Base-by-base conservation (phyloP, 306 rosid species). In the Pueraria montana region DNA sequence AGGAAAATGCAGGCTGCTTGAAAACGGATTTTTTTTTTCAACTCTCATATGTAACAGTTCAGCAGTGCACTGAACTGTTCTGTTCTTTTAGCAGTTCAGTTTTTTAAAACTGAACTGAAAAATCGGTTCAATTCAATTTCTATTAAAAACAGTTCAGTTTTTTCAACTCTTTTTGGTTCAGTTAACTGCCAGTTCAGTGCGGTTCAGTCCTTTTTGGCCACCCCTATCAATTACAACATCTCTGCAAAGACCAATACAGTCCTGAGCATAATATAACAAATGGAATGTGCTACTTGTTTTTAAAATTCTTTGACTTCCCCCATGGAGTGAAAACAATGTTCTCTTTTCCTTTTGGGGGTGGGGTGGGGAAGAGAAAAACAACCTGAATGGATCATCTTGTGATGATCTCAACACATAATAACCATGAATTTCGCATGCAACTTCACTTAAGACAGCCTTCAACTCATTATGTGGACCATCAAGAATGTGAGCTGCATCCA, bases 201-300 rank as follows among this genome's bases (percentile, higher is more conserved):
- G n/a, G n/a, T n/a, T n/a, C n/a, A n/a, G n/a, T n/a, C n/a, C n/a
- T n/a, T n/a, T n/a, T n/a, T n/a, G n/a, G n/a, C n/a, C n/a, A n/a
- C n/a, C n/a, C n/a, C n/a, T n/a, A n/a, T n/a, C n/a, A n/a, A 96
- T 90, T 13, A 96, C 97, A 61, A 96, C 91, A 80, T 89, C 90
- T 88, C 99, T 92, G 91, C 88, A 89, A 59, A 71, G 46, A 67
- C 70, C 84, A 86, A 62, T 24, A 63, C 59, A 78, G 13, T 58
- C 78, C 46, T 71, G 11, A 77, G 72, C 56, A 69, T 71, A 71
- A 56, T 69, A 30, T 24, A 8, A 21, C 45, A 84, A 70, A 85
- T 55, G 63, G 63, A 26, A 74, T 52, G 23, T 18, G 20, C 43
- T 27, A 52, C 76, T 76, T 52, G 34, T 24, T 42, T 23, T 20